Conservation (phyloP, 768 basidiomycete species). For the Russula sp. region DNA sequence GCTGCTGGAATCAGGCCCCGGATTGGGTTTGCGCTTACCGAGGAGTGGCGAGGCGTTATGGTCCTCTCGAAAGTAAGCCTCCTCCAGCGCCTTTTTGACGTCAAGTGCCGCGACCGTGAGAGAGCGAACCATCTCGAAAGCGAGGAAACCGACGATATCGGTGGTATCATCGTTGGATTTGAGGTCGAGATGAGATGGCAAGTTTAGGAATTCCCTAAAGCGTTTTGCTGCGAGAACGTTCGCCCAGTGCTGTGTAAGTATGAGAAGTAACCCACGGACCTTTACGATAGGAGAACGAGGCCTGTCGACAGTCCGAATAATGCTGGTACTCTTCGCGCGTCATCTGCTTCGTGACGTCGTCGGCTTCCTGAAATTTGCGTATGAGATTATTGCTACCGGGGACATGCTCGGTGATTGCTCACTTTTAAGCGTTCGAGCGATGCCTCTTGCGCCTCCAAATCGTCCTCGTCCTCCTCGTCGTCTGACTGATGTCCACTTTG, state of each 20-base stretch:
- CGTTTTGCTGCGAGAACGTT: slow-evolving; percentile 63
- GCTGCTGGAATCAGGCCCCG: slow-evolving; percentile 32
- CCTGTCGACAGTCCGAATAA: slow-evolving; percentile 94
- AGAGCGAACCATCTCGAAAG: slow-evolving; percentile 95
- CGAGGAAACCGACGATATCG: slow-evolving; percentile 95
- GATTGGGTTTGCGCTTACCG: slow-evolving; percentile 60
- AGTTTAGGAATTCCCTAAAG: slow-evolving; percentile 90
- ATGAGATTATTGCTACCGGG: not conserved
- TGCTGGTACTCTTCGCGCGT: slow-evolving; percentile 95
- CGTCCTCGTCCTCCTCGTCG: slow-evolving; percentile 94
- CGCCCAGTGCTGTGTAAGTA: not conserved
- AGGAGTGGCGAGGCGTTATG: slow-evolving; percentile 54
- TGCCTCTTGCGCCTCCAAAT: slow-evolving; percentile 91
- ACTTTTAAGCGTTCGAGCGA: slow-evolving; percentile 85
- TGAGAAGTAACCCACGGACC: slow-evolving; percentile 41
- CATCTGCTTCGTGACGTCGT: slow-evolving; percentile 93
- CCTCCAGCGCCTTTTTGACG: slow-evolving; percentile 74
- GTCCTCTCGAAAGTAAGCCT: slow-evolving; percentile 60
- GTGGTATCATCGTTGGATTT: slow-evolving; percentile 91
- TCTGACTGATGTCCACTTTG: slow-evolving; percentile 54
- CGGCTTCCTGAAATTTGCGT: slow-evolving; percentile 63
- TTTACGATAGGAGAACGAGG: slow-evolving; percentile 96
- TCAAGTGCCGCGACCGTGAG: slow-evolving; percentile 84
- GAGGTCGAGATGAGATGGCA: slow-evolving; percentile 79
- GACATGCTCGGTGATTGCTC: not conserved